These are phyloP conservation scores for Narthecium ossifragum DNA, from an alignment of 106 monocot species.

Conservation along the genomic window DNA sequence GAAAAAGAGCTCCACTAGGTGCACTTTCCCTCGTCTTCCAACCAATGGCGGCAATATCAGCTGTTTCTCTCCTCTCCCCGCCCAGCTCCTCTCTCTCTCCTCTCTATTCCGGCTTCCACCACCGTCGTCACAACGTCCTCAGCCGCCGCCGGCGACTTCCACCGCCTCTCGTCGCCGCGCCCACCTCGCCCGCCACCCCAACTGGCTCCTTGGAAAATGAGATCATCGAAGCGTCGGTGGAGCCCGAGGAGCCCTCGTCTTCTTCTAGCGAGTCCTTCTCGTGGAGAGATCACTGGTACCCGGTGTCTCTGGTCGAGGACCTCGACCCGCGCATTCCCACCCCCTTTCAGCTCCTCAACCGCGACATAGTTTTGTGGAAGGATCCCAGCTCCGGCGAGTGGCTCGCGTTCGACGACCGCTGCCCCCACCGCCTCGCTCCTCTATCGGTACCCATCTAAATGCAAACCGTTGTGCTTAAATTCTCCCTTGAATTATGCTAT, in stretches of 20 bases:
- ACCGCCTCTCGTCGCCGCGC: conserved; percentile 26
- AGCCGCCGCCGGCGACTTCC: neutral
- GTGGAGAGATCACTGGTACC: conserved; percentile 97
- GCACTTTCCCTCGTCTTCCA: too few relatives aligned
- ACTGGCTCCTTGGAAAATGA: too few relatives aligned
- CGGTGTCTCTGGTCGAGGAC: conserved; percentile 84
- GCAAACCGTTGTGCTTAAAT: neutral
- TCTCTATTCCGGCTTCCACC: neutral
- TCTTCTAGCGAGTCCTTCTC: conserved; percentile 54
- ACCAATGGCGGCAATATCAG: conserved; percentile 19
- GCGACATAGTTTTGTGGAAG: conserved; percentile 88
- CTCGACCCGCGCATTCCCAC: conserved; percentile 69
- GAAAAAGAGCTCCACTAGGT: too few relatives aligned
- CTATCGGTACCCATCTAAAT: conserved; percentile 59
- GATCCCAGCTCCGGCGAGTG: conserved; percentile 68
- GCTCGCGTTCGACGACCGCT: conserved; percentile 82
- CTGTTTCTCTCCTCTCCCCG: neutral
- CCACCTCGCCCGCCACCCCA: conserved; percentile 26
- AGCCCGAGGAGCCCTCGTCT: conserved; percentile 17
- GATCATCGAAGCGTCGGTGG: neutral
- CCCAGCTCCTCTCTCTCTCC: neutral
- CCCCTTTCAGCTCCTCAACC: conserved; percentile 93
- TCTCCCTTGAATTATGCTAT: neutral
- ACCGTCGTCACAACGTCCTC: too few relatives aligned
- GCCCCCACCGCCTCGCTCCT: conserved; percentile 95